These are phyloP conservation scores for Cyphellophora europaea DNA, from an alignment of 2,329 filamentous ascomycete species.

Conservation along the genomic window DNA sequence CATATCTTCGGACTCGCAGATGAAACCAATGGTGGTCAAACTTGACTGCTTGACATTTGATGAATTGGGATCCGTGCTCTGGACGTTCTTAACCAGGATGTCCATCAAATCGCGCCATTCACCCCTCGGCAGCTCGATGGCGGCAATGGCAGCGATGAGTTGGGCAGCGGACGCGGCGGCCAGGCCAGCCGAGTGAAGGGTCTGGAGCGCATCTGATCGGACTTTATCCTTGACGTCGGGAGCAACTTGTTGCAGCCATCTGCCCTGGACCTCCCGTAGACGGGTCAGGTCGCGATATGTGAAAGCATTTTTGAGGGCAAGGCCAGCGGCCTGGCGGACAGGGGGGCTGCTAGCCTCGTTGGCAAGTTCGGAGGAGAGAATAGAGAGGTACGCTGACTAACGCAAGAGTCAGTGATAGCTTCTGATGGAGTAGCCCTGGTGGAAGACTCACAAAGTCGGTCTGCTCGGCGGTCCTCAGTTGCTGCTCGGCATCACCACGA, in stretches of 20 bases:
- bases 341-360: conserved; percentile 76
- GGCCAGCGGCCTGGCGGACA: conserved; percentile 87
- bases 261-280: conserved; percentile 80
- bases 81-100: conserved; percentile 83
- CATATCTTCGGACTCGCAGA: conserved; percentile 88
- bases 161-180: conserved; percentile 86
- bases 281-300: conserved; percentile 81
- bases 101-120: conserved; percentile 93
- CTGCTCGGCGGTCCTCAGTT: conserved; percentile 85
- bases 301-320: conserved; percentile 97
- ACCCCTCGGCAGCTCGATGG: conserved; percentile 84
- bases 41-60: conserved; percentile 83
- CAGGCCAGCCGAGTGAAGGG: conserved; percentile 71
- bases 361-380: conserved; percentile 86
- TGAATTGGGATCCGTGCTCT: conserved; percentile 69
- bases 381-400: conserved; percentile 84
- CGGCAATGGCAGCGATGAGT: conserved; percentile 88
- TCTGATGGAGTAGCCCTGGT: neutral
- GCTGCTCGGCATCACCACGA: conserved; percentile 86
- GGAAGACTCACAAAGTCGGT: conserved; percentile 74
- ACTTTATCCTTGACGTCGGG: conserved; percentile 74
- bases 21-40: conserved; percentile 92
- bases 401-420: conserved; percentile 2
- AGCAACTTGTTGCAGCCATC: conserved; percentile 83
- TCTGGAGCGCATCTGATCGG: conserved; percentile 84